Evolutionary conservation across 768 basidiomycete genomes (phyloP), one percentile per base, ranked within the genome.

Genomic region (Hortiboletus campestris): DNA sequence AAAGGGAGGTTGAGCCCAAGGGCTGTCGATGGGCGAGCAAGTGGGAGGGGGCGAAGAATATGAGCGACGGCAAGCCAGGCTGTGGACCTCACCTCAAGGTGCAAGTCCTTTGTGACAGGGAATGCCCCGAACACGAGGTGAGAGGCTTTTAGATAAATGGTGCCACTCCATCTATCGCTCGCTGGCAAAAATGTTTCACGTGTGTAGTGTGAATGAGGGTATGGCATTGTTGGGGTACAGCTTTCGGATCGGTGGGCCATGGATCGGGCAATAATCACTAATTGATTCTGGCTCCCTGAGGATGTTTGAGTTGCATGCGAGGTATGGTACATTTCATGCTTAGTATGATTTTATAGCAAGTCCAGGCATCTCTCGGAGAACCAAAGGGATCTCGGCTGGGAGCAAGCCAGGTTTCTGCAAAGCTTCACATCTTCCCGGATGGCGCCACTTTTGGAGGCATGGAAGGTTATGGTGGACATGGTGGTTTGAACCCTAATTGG

Each of bases 121-220:
- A 70, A 70, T 42, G 60, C 64, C 39, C 44, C 45, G 14, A 56
- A 59, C 68, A 68, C 56, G 68, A 70, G 68, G 68, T 50, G 53
- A 58, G 4, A 63, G 48, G 48, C 42, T 1, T 53, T 69, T 69
- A 61, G 67, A 67, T 70, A 65, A 70, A 56, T 55, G 42, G 46
- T 56, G 57, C 42, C 59, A 44, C 55, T 36, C 54, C 42, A 35
- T 58, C 51, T 50, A 63, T 67, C 61, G 41, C 44, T 55, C 44
- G 55, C 43, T 31, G 55, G 56, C 50, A 44, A 49, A 64, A 64
- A 67, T 53, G 61, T 53, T 57, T 29, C 64, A 65, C 64, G 64
- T 65, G 64, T 56, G 43, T 16, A n/a, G 55, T 40, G 47, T 54
- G 46, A 32, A 49, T 38, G 60, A 38, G 39, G 53, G 42, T 49